These are phyloP conservation scores for Salix koriyanagi DNA, from an alignment of 345 rosid species.

Conservation along the genomic window DNA sequence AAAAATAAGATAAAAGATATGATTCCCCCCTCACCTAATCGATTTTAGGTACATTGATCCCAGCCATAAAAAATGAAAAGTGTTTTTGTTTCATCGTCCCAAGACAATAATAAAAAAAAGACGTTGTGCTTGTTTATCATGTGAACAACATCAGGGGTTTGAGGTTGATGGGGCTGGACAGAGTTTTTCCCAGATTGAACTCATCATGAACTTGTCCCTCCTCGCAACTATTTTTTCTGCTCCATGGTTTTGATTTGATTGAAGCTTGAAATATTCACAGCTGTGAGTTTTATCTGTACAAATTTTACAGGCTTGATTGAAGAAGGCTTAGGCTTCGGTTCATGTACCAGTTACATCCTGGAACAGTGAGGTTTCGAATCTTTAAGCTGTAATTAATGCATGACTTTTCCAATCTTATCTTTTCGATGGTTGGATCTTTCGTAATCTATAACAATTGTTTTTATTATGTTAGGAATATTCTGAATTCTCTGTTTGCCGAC, in stretches of 20 bases:
- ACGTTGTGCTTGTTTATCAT: not conserved
- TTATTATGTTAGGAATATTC: no score
- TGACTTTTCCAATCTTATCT: no score
- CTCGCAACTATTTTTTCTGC: not conserved
- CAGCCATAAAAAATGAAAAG: conserved; percentile 8
- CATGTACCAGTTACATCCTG: conserved; percentile 28
- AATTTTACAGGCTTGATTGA: no score
- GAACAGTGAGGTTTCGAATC: no score
- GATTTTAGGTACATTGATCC: conserved; percentile 18
- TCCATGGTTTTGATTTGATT: not conserved
- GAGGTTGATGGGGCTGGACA: not conserved
- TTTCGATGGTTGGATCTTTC: no score
- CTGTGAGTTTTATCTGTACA: no score
- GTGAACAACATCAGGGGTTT: not conserved
- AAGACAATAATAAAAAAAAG: not conserved
- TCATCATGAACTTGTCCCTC: not conserved
- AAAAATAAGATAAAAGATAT: not conserved
- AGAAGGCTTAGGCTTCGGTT: not conserved
- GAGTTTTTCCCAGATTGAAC: not conserved
- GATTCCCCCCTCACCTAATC: not conserved
- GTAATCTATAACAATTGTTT: no score
- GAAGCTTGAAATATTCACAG: no score
- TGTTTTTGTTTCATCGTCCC: not conserved
- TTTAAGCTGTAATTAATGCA: no score
- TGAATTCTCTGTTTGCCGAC: no score